Evolutionary conservation across 805 yeast genomes (phyloP).

Genomic region (Pachysolen tannophilus): DNA sequence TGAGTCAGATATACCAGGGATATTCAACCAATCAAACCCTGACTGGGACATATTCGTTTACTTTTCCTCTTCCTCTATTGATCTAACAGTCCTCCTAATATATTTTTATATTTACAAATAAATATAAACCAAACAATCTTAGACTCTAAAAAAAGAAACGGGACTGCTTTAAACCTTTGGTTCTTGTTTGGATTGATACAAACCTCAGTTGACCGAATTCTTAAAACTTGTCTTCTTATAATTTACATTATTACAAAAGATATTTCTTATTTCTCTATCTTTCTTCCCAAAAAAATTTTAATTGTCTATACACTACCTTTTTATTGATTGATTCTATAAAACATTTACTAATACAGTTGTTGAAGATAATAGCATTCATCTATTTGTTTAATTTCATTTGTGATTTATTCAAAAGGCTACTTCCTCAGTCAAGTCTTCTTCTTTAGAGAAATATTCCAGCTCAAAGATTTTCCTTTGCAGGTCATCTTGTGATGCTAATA

Average conservation of each 20-base stretch:
- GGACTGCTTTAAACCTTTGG: background rate
- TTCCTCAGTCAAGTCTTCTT: slow-evolving; percentile 12
- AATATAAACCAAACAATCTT: slow-evolving; percentile 7
- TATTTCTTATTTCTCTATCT: slow-evolving; percentile 3
- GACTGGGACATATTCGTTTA: slow-evolving; percentile 19
- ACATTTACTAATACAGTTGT: too few relatives aligned
- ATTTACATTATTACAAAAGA: slow-evolving; percentile 2
- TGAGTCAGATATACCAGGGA: slow-evolving; percentile 31
- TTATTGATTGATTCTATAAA: too few relatives aligned
- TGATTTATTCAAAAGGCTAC: background rate
- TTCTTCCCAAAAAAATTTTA: slow-evolving; percentile 3
- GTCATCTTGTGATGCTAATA: slow-evolving; percentile 3
- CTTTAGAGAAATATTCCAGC: slow-evolving; percentile 6
- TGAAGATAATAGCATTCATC: background rate
- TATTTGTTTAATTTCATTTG: background rate
- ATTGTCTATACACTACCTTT: background rate
- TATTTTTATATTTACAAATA: background rate
- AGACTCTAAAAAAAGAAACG: slow-evolving; percentile 5
- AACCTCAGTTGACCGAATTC: too few relatives aligned
- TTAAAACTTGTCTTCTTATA: too few relatives aligned
- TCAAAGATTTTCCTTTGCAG: slow-evolving; percentile 12
- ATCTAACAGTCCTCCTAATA: background rate
- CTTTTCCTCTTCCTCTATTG: background rate
- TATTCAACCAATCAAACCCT: slow-evolving; percentile 48
- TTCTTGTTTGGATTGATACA: too few relatives aligned